phyloP scores from a whole-genome alignment of 2,329 filamentous ascomycete genomes.

The Cryphonectria parasitica region DNA sequence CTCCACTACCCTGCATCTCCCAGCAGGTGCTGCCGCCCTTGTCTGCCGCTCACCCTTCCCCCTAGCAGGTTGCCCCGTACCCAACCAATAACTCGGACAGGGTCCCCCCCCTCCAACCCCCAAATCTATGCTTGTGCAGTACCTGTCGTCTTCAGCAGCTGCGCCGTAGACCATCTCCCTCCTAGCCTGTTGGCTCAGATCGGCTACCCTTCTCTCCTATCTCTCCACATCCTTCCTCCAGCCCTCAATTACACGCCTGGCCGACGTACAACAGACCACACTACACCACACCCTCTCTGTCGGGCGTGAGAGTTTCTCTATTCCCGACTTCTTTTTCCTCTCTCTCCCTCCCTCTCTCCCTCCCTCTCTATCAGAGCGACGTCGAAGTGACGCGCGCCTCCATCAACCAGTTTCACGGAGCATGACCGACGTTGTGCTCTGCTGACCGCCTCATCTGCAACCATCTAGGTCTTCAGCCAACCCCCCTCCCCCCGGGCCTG shows the following conservation, averaged over 20 bases:
- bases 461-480: constrained; percentile 24
- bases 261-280: constrained; percentile 3
- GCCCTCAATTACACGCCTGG: constrained; percentile 2
- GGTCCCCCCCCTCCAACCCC: background rate
- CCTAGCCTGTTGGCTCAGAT: constrained; percentile 4
- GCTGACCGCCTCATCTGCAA: constrained; percentile 28
- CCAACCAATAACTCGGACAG: constrained; percentile 1
- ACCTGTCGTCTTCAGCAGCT: constrained; percentile 1
- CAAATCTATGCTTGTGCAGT: background rate
- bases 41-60: background rate
- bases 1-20: constrained; percentile 29
- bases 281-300: background rate
- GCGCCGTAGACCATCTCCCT: constrained; percentile 12
- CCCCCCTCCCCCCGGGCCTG: constrained; percentile 4
- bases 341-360: background rate
- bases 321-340: background rate
- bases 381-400: background rate
- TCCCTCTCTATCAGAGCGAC: background rate
- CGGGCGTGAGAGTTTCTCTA: background rate
- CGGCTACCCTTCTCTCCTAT: constrained; percentile 13
- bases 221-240: constrained; percentile 13
- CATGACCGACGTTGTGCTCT: constrained; percentile 26
- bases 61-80: constrained; percentile 31
- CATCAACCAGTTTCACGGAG: constrained; percentile 13
- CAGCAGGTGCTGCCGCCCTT: background rate